A percentile compares a stretch with the other conserved stretches of the same genome.
Conservation (phyloP, 2,329 filamentous ascomycete genomes). For the Curvularia spicifera region DNA sequence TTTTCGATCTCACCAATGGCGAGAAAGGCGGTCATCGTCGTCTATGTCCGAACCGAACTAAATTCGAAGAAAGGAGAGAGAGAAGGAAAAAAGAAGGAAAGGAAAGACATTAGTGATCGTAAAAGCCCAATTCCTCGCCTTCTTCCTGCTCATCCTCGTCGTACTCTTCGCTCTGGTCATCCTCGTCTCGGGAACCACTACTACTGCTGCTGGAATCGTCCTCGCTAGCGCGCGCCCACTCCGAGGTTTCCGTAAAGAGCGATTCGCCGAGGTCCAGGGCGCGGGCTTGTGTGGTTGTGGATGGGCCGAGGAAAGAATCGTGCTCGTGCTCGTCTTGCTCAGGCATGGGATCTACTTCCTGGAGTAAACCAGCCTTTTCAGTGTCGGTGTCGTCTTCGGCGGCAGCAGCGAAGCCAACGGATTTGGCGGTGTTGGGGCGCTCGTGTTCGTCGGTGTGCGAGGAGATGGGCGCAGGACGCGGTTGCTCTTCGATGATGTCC, state of each 20-base stretch:
- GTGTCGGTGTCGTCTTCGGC: not conserved
- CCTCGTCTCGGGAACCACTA: constrained; percentile 27
- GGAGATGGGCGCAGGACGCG: not conserved
- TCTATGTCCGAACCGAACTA: not conserved
- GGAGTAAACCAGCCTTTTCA: constrained; percentile 24
- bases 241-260: constrained; percentile 42
- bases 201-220: constrained; percentile 30
- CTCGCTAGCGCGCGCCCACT: constrained; percentile 47
- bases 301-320: constrained; percentile 10
- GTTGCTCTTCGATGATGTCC: constrained; percentile 71
- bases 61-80: not conserved
- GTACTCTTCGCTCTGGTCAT: constrained; percentile 47
- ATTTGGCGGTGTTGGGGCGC: constrained; percentile 20
- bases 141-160: constrained; percentile 49
- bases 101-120: constrained; percentile 22
- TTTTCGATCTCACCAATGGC: not conserved
- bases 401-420: constrained; percentile 28
- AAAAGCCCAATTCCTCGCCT: constrained; percentile 38
- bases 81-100: not conserved
- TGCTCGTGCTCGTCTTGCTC: constrained; percentile 23
- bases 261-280: constrained; percentile 39
- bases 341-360: constrained; percentile 44
- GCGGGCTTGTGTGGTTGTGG: constrained; percentile 23
- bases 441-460: constrained; percentile 10
- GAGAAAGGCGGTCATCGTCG: too few species aligned